A percentile compares a stretch with the other conserved stretches of the same genome.
phyloP scores from a whole-genome alignment of 768 basidiomycete species.

The Paxillus rubicundulus region DNA sequence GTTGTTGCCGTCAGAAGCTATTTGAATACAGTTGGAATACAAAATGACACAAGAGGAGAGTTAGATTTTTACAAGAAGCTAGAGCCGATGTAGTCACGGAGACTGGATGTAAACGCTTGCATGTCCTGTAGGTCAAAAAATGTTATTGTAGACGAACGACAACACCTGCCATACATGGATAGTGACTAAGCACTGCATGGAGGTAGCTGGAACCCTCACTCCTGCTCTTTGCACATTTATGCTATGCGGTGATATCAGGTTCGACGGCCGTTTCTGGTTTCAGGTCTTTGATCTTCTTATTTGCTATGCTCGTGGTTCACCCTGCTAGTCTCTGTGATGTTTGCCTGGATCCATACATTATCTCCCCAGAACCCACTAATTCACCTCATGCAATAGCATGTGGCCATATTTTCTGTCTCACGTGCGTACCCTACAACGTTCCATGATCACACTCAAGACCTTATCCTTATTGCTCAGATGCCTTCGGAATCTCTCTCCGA shows the following conservation, averaged over 20 bases:
- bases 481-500: constrained; percentile 47
- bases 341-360: constrained; percentile 60
- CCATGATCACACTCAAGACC: constrained; percentile 12
- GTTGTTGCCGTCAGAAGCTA: neutral
- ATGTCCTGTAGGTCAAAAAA: neutral
- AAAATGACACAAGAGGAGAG: neutral
- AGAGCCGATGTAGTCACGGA: neutral
- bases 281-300: constrained; percentile 21
- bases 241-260: constrained; percentile 33
- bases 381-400: constrained; percentile 72
- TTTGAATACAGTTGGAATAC: neutral
- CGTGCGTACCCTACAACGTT: constrained; percentile 42
- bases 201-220: constrained; percentile 17
- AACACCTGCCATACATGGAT: constrained; percentile 18
- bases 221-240: constrained; percentile 30
- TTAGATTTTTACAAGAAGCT: neutral
- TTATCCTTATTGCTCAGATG: constrained; percentile 42
- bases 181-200: constrained; percentile 22
- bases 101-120: neutral
- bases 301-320: constrained; percentile 60
- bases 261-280: constrained; percentile 26
- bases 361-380: constrained; percentile 47
- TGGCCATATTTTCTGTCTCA: constrained; percentile 72
- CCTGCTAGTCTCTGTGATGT: constrained; percentile 74
- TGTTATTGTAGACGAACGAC: constrained; percentile 6